phyloP scores from a whole-genome alignment of 2,329 filamentous ascomycete species.

The Dryadomyces quercivorus region DNA sequence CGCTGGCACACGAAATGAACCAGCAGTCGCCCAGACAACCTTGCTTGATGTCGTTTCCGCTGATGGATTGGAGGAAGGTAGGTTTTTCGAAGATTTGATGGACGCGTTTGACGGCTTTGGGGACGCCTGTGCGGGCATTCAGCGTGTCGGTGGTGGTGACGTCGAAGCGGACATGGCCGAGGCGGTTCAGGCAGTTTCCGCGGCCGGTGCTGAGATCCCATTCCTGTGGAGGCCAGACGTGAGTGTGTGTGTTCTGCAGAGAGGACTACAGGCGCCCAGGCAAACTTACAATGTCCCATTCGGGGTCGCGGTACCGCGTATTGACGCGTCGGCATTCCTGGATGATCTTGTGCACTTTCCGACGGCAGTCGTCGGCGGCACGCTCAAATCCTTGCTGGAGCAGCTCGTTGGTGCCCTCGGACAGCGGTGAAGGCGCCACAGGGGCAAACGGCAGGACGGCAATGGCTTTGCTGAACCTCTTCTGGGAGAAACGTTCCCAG shows the following conservation, averaged over 20 bases:
- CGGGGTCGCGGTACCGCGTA: slow-evolving; percentile 63
- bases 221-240: slow-evolving; percentile 26
- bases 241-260: not conserved
- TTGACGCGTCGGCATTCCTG: slow-evolving; percentile 61
- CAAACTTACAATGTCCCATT: slow-evolving; percentile 38
- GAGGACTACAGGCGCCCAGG: slow-evolving; percentile 19
- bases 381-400: slow-evolving; percentile 49
- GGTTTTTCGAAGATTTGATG: slow-evolving; percentile 67
- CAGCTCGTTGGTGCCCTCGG: slow-evolving; percentile 45
- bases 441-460: slow-evolving; percentile 54
- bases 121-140: slow-evolving; percentile 33
- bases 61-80: slow-evolving; percentile 52
- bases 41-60: slow-evolving; percentile 65
- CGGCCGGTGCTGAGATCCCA: slow-evolving; percentile 57
- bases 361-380: slow-evolving; percentile 49
- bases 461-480: slow-evolving; percentile 53
- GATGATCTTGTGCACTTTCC: slow-evolving; percentile 49
- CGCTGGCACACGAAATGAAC: slow-evolving; percentile 68
- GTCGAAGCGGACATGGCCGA: slow-evolving; percentile 40
- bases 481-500: slow-evolving; percentile 49
- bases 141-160: slow-evolving; percentile 28
- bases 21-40: slow-evolving; percentile 72
- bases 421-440: slow-evolving; percentile 35
- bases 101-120: slow-evolving; percentile 63
- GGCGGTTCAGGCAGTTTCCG: slow-evolving; percentile 41